Percentiles rank a stretch among this genome's conserved stretches.
These are phyloP conservation scores for Pichia sp. DNA, from an alignment of 1,139 yeast species.

Conservation along the genomic window DNA sequence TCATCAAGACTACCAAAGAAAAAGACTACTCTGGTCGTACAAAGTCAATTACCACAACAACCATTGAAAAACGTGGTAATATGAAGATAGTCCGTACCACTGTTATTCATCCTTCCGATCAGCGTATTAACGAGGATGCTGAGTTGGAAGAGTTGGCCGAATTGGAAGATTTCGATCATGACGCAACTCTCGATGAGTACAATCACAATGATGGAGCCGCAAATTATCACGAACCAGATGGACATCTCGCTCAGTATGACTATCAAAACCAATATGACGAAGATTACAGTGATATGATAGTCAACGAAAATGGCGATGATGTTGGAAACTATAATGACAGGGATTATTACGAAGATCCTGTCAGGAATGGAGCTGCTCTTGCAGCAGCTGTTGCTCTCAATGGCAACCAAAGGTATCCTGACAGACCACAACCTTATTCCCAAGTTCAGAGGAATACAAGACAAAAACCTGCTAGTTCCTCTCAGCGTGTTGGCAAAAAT, in stretches of 20 bases:
- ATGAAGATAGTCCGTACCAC: constrained; percentile 33
- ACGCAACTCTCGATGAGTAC: constrained; percentile 1
- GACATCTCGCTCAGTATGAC: not conserved
- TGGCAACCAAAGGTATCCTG: not conserved
- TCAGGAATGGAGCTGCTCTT: constrained; percentile 12
- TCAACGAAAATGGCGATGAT: not conserved
- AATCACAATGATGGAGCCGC: not conserved
- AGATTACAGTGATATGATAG: not conserved
- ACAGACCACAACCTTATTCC: not conserved
- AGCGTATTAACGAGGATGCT: constrained; percentile 19
- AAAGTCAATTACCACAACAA: constrained; percentile 32
- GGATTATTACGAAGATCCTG: constrained; percentile 3
- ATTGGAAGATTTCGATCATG: constrained; percentile 20
- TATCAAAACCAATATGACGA: not conserved
- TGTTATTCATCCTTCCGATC: constrained; percentile 12
- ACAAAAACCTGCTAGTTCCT: not conserved
- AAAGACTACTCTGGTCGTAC: constrained; percentile 32
- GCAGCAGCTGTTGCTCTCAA: constrained; percentile 13
- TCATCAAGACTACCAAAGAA: constrained; percentile 30
- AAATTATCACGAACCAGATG: not conserved
- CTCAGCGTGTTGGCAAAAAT: not conserved
- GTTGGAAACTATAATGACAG: not conserved
- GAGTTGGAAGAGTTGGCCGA: constrained; percentile 20
- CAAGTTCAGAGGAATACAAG: not conserved
- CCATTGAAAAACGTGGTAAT: constrained; percentile 33